These are phyloP conservation scores for Ustilago loliicola DNA, from an alignment of 1,284 basidiomycete genomes.

Conservation along the genomic window DNA sequence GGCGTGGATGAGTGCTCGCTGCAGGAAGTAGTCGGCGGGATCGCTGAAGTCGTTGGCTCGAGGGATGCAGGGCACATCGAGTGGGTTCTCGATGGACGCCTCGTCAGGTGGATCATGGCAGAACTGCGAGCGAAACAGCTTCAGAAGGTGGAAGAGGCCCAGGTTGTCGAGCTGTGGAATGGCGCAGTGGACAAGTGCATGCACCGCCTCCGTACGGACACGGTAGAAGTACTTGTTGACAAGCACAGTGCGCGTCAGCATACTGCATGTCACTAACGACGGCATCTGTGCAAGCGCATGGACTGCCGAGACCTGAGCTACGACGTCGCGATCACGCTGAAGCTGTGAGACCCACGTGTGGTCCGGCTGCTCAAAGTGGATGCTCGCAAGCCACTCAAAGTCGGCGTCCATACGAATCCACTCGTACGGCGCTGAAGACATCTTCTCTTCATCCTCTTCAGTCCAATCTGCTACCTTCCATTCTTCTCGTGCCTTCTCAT, in stretches of 20 bases:
- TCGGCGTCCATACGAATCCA: constrained; percentile 99
- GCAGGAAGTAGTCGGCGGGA: constrained; percentile 91
- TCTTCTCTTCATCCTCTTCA: constrained; percentile 91
- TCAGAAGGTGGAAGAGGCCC: constrained; percentile 94
- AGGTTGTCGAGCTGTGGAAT: constrained; percentile 83
- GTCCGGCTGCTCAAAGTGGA: constrained; percentile 94
- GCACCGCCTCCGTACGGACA: constrained; percentile 94
- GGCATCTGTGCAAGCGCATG: constrained; percentile 79
- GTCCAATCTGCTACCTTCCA: constrained; percentile 96
- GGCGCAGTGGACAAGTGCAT: constrained; percentile 89
- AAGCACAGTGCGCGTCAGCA: constrained; percentile 90
- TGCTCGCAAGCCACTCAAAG: constrained; percentile 95
- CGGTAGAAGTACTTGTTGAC: constrained; percentile 97
- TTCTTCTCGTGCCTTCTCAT: constrained; percentile 80
- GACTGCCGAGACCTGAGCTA: constrained; percentile 75
- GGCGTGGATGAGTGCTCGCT: constrained; percentile 85
- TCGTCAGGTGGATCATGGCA: constrained; percentile 77
- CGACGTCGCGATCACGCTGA: constrained; percentile 96
- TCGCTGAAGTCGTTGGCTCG: constrained; percentile 94
- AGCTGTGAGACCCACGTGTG: constrained; percentile 99
- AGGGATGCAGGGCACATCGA: constrained; percentile 81
- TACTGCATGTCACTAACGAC: constrained; percentile 88
- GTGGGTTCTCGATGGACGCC: constrained; percentile 39
- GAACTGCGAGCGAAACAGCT: constrained; percentile 88
- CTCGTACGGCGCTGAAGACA: constrained; percentile 89